Conservation (phyloP, 1,284 basidiomycete genomes). For the Leccinum proliferum region DNA sequence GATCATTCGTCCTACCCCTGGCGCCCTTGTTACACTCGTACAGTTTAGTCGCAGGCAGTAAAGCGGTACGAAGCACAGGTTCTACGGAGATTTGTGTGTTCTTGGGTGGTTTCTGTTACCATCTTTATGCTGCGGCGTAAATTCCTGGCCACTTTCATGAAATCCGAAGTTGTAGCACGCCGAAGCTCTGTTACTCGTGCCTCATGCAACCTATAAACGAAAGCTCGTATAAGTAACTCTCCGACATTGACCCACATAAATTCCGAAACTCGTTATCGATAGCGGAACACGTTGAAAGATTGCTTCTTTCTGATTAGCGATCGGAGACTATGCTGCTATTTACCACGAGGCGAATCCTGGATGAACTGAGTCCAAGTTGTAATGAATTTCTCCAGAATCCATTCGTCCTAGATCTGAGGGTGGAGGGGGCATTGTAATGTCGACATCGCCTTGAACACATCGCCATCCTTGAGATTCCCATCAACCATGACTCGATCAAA, state of each 20-base stretch:
- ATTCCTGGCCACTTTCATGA: not conserved
- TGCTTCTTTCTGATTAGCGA: not conserved
- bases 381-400: not conserved
- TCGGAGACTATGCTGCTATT: slow-evolving; percentile 9
- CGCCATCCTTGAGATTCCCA: not conserved
- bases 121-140: not conserved
- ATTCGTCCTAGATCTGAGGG: not conserved
- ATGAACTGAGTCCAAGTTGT: not conserved
- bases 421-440: not conserved
- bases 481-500: not conserved
- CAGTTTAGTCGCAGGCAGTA: not conserved
- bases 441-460: not conserved
- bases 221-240: not conserved
- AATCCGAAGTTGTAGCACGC: not conserved
- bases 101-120: not conserved
- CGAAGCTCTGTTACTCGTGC: not conserved
- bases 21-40: not conserved
- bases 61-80: not conserved
- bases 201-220: not conserved
- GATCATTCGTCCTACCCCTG: slow-evolving; percentile 6
- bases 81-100: not conserved
- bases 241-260: not conserved
- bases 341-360: not conserved
- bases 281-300: not conserved
- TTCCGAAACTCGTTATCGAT: not conserved